Percentiles rank a stretch among this genome's conserved stretches.
Evolutionary conservation across 495 filamentous ascomycete genomes (phyloP).

Genomic region (Lindgomyces ingoldianus): DNA sequence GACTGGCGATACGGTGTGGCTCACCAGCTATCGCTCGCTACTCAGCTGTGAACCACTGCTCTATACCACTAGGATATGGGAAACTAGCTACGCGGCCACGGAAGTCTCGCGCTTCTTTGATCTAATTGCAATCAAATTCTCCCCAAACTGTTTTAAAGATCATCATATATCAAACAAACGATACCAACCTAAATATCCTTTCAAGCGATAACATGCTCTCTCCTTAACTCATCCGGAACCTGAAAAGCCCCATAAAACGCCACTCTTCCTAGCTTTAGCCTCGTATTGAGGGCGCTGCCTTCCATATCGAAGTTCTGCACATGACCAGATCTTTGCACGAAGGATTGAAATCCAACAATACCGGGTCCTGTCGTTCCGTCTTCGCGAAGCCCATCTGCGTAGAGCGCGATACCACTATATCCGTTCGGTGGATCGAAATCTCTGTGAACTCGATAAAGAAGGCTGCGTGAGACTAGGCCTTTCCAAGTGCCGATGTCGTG

Average conservation of each 20-base stretch:
- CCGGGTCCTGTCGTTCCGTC: background rate
- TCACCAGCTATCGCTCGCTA: conserved; percentile 17
- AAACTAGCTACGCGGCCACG: conserved; percentile 12
- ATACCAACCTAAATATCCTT: no score
- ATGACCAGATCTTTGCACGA: background rate
- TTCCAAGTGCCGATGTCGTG: background rate
- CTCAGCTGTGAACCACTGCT: conserved; percentile 18
- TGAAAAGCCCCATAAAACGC: background rate
- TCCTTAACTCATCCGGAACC: background rate
- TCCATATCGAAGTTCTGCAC: background rate
- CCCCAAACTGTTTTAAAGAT: no score
- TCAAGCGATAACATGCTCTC: no score
- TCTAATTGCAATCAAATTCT: conserved; percentile 44
- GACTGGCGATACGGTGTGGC: conserved; percentile 21
- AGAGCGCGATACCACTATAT: background rate
- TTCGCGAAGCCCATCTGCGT: background rate
- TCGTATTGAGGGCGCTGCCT: background rate
- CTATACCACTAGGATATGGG: conserved; percentile 27
- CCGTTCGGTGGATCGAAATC: background rate
- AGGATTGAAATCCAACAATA: background rate
- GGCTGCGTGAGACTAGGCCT: background rate
- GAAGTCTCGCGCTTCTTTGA: conserved; percentile 23
- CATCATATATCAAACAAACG: no score
- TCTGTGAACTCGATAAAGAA: background rate
- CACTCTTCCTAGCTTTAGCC: background rate